Evolutionary conservation across 2,329 filamentous ascomycete genomes (phyloP).

Genomic region (Claviceps sp.): DNA sequence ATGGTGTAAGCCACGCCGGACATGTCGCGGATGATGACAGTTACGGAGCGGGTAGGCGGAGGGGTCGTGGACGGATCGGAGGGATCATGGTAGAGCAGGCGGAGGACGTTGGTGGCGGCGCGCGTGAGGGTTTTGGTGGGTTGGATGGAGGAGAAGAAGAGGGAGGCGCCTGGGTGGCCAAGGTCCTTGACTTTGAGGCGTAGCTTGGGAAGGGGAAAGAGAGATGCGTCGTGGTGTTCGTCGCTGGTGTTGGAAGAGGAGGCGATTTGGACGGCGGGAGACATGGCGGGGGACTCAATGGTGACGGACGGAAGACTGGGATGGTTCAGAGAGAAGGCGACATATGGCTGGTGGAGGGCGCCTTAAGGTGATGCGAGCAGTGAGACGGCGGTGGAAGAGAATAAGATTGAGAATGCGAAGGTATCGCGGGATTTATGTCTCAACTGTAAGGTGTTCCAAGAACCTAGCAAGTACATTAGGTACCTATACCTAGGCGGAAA

Average conservation of each 20-base stretch:
- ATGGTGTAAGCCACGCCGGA: slow-evolving; percentile 81
- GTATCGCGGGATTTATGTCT: too few relatives aligned
- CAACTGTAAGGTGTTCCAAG: too few relatives aligned
- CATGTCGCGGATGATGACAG: slow-evolving; percentile 67
- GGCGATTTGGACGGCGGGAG: slow-evolving; percentile 12
- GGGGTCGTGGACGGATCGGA: slow-evolving; percentile 25
- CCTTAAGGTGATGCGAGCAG: not conserved
- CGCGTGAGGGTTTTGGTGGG: slow-evolving; percentile 46
- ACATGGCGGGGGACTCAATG: slow-evolving; percentile 11
- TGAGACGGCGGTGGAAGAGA: not conserved
- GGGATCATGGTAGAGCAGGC: slow-evolving; percentile 52
- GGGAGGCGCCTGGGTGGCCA: slow-evolving; percentile 42
- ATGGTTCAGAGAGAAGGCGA: not conserved
- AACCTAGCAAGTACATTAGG: too few relatives aligned
- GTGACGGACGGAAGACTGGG: not conserved
- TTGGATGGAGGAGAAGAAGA: slow-evolving; percentile 57
- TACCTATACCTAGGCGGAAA: too few relatives aligned
- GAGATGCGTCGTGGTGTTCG: not conserved
- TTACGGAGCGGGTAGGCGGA: slow-evolving; percentile 70
- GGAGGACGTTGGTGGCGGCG: slow-evolving; percentile 55
- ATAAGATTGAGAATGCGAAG: not conserved
- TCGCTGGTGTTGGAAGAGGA: not conserved
- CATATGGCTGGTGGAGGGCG: not conserved
- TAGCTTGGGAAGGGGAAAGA: slow-evolving; percentile 38
- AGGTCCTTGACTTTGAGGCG: slow-evolving; percentile 48